phyloP scores from a whole-genome alignment of 352 stramenopile genomes.

The Pythium sp. region DNA sequence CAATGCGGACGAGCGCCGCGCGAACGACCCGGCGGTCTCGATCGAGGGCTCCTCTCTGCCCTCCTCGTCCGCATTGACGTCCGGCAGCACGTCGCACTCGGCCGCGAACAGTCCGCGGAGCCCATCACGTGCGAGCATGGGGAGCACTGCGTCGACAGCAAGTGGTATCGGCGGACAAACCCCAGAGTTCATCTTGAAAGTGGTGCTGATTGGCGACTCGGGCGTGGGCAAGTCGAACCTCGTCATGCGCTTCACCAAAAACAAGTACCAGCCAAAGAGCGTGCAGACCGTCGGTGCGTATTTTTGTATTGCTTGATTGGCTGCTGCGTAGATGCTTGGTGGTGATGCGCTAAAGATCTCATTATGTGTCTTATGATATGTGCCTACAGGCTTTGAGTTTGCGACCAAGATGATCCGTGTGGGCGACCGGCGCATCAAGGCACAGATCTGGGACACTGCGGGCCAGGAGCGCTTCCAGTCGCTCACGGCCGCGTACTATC shows the following conservation, averaged over 20 bases:
- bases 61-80: neutral
- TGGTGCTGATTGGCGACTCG: slow-evolving; percentile 88
- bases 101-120: slow-evolving; percentile 48
- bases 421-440: slow-evolving; percentile 77
- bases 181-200: slow-evolving; percentile 80
- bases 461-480: slow-evolving; percentile 91
- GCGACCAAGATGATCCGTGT: slow-evolving; percentile 85
- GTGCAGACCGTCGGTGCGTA: slow-evolving; percentile 61
- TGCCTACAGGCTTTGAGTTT: slow-evolving; percentile 68
- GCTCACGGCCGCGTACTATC: slow-evolving; percentile 91
- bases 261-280: slow-evolving; percentile 78
- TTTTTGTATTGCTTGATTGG: neutral
- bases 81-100: slow-evolving; percentile 24
- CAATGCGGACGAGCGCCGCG: slow-evolving; percentile 33
- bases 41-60: slow-evolving; percentile 1
- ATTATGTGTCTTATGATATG: neutral
- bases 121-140: slow-evolving; percentile 16
- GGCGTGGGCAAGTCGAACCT: slow-evolving; percentile 88
- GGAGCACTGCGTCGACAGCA: slow-evolving; percentile 12
- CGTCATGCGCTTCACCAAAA: slow-evolving; percentile 88
- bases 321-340: neutral
- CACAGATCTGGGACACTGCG: slow-evolving; percentile 88
- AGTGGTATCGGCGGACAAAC: slow-evolving; percentile 8
- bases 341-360: neutral
- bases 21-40: slow-evolving; percentile 35